Evolutionary conservation across 2,329 filamentous ascomycete species (phyloP), one percentile per base, ranked within the genome.

Genomic region (Macroventuria anomochaeta): DNA sequence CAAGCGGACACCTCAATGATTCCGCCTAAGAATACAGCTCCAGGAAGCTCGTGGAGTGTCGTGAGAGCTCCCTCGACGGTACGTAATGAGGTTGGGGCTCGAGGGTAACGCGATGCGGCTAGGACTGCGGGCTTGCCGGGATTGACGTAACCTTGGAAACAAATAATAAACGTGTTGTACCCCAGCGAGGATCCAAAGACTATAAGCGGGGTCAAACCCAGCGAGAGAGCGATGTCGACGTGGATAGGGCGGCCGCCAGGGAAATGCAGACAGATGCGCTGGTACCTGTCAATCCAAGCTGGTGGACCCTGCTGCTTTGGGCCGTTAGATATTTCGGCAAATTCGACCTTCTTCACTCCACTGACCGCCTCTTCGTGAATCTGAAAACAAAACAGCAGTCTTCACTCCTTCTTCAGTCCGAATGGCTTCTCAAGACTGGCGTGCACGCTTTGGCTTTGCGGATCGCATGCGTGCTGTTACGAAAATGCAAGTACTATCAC

Each of bases 401-500:
- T 26, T 40, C 36, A 8, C 32, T 25, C 49, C 36, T 31, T 33
- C 48, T 23, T 15, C 38, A 41, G 46, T 41, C 53, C 58, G 37
- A 50, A 69, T 69, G 65, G 61, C 63, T 43, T 41, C 62, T 37
- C 47, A 61, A 41, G 70, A 75, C 60, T 81, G 79, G 79, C 75
- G 68, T 32, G 59, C 68, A 18, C 51, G 57, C 33, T 52, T 81
- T 58, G 75, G 65, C 51, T 81, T 82, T 65, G 74, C 79, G 17
- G 74, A 78, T 43, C 72, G 80, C 48, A 68, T 82, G 55, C 57
- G 69, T 26, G 68, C 69, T 29, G 77, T 76, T 44, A 74, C 77
- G 12, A 77, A 77, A 77, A 80, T 82, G 80, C 75, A 80, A 73
- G 78, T 79, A 68, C 49, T 77, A 68, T 49, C 53, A 55, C 57